Evolutionary conservation across 2,329 filamentous ascomycete species (phyloP), one percentile per base, ranked within the genome.

Genomic region (Stromatinia cepivora): DNA sequence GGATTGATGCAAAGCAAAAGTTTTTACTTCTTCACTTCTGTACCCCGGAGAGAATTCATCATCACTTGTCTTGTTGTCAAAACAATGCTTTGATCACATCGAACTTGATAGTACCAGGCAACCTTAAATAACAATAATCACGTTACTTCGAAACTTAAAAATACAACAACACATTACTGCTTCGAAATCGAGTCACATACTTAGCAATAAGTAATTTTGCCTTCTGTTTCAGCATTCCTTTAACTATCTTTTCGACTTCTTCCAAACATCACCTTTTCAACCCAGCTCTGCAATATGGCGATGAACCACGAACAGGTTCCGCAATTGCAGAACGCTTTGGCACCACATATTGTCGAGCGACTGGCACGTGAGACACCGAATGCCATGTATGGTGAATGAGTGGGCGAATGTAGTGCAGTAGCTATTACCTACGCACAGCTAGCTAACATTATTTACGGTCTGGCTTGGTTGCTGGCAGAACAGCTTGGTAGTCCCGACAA

Each of bases 401-500:
- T 52, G 1, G 6, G 9, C 17, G n/a, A 59, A 39, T 10, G 22
- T 20, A 25, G 6, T 39, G 31, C n/a, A 36, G 9, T 31, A 66
- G 20, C n/a, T 28, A 69, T 59, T 25, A 39, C 3, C 25, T 53
- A 22, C 17, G 25, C 28, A 28, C 22, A 67, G n/a, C 0, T 67
- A n/a, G 45, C 42, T 13, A 69, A 46, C 3, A 6, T 46, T 3
- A 34, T 59, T 20, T 22, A 54, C 20, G 13, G n/a, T 8, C 52
- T 69, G 9, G 67, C 69, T 39, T 72, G 57, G 56, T 63, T 63
- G 11, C 25, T 75, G 9, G 13, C 22, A 9, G 58, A 36, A 64
- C 17, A 50, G 53, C 25, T 48, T 22, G 10, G 13, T 69, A 8
- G 46, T 52, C 3, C 22, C 0, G 39, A 42, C 25, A 46, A 31